Percentiles rank a stretch among this genome's conserved stretches.
Evolutionary conservation across 192 early-diverging fungal genomes (phyloP).

Genomic region (Chytriomyces confervae): DNA sequence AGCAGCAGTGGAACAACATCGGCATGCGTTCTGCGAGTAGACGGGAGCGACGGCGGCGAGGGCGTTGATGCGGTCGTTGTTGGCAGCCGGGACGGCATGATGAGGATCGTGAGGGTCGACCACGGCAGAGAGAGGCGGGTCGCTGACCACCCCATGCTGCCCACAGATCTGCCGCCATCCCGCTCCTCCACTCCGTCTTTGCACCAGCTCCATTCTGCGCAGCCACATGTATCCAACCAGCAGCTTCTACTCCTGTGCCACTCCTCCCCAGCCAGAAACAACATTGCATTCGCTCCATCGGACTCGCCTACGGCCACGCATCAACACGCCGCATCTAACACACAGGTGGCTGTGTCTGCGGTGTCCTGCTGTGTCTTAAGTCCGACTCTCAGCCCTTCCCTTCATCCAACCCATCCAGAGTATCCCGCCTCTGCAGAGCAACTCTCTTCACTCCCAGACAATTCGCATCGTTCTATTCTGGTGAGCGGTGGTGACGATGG

Average conservation of each 20-base stretch:
- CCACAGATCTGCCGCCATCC: not conserved
- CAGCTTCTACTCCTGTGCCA: not conserved
- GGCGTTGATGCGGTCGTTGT: not conserved
- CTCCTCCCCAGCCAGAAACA: not conserved
- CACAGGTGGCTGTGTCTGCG: constrained; percentile 11
- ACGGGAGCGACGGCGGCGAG: not conserved
- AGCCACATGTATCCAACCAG: not conserved
- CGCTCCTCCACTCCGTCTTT: no score
- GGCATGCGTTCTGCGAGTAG: not conserved
- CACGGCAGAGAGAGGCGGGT: not conserved
- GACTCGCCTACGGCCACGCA: not conserved
- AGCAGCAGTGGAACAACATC: not conserved
- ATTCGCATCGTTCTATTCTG: no score
- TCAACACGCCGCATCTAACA: not conserved
- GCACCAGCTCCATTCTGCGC: not conserved
- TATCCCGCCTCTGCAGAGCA: no score
- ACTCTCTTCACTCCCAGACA: no score
- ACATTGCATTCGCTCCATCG: not conserved
- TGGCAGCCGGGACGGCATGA: constrained; percentile 14
- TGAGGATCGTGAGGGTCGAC: not conserved
- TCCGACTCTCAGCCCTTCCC: not conserved
- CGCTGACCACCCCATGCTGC: not conserved
- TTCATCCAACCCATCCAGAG: no score
- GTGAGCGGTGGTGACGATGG: constrained; percentile 45
- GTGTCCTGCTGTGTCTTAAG: constrained; percentile 4